phyloP scores from a whole-genome alignment of 805 yeast species.

The Wickerhamomyces ciferrii region DNA sequence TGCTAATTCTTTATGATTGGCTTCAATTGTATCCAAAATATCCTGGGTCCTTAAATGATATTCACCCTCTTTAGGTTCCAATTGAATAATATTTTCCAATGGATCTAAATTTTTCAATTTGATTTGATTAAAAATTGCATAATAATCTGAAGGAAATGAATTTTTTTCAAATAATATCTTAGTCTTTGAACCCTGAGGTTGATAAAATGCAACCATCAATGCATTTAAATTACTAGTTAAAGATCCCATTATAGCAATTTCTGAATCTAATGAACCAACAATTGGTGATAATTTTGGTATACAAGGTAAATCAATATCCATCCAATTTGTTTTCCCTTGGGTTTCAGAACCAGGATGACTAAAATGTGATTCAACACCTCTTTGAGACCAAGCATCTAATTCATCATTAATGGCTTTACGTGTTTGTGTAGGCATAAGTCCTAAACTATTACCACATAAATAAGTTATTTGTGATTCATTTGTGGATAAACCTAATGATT shows the following conservation, averaged over 20 bases:
- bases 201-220: slow-evolving; percentile 66
- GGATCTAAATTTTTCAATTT: slow-evolving; percentile 50
- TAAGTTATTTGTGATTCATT: slow-evolving; percentile 34
- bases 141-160: slow-evolving; percentile 91
- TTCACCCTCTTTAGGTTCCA: slow-evolving; percentile 56
- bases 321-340: slow-evolving; percentile 62
- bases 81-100: slow-evolving; percentile 54
- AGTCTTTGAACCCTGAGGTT: slow-evolving; percentile 50
- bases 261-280: slow-evolving; percentile 72
- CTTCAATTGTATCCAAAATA: slow-evolving; percentile 51
- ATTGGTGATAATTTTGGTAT: slow-evolving; percentile 63
- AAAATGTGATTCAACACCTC: slow-evolving; percentile 86
- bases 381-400: slow-evolving; percentile 72
- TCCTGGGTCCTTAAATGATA: slow-evolving; percentile 56
- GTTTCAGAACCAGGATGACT: slow-evolving; percentile 47
- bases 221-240: slow-evolving; percentile 80
- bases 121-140: slow-evolving; percentile 75
- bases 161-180: slow-evolving; percentile 81
- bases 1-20: slow-evolving; percentile 57
- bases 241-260: slow-evolving; percentile 86
- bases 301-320: slow-evolving; percentile 76
- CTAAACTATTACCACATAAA: slow-evolving; percentile 92
- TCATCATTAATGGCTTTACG: slow-evolving; percentile 55
- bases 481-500: slow-evolving; percentile 41
- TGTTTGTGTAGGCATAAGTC: slow-evolving; percentile 74